phyloP scores from a whole-genome alignment of 208 protist species.

The Wallacemonas collosoma region DNA sequence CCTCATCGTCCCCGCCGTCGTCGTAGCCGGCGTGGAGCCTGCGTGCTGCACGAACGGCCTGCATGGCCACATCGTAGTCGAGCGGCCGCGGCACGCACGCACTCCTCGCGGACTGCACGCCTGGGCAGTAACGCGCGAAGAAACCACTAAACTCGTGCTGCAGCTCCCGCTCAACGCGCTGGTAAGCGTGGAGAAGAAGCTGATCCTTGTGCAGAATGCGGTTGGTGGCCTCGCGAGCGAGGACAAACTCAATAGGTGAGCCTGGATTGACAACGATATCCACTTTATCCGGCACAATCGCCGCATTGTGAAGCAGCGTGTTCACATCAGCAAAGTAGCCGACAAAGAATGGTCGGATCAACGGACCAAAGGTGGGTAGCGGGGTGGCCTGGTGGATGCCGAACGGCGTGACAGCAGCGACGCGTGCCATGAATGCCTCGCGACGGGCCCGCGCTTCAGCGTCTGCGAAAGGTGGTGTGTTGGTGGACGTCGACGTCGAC shows the following conservation, averaged over 20 bases:
- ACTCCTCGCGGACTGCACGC: constrained; percentile 64
- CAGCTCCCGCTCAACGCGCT: constrained; percentile 75
- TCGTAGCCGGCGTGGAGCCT: not conserved
- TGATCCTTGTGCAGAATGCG: constrained; percentile 72
- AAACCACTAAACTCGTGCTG: constrained; percentile 78
- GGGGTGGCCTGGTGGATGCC: constrained; percentile 64
- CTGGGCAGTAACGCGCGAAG: constrained; percentile 60
- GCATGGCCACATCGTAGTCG: constrained; percentile 24
- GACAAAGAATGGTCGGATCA: constrained; percentile 66
- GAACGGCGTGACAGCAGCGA: constrained; percentile 64
- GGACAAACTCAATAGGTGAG: constrained; percentile 86
- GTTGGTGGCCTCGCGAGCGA: constrained; percentile 80
- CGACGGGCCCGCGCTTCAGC: constrained; percentile 15
- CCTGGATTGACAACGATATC: constrained; percentile 85
- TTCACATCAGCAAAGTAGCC: constrained; percentile 89
- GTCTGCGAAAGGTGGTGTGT: no score
- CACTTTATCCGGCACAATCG: constrained; percentile 83
- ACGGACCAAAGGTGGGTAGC: constrained; percentile 73
- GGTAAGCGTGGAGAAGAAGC: constrained; percentile 68
- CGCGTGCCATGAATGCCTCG: constrained; percentile 31
- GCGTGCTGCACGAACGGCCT: constrained; percentile 20
- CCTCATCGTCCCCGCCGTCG: not conserved
- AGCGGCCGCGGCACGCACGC: constrained; percentile 74
- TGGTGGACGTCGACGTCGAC: no score
- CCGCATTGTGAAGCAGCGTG: constrained; percentile 87